phyloP scores from a whole-genome alignment of 768 basidiomycete genomes.

The Tephrocybe sp. region DNA sequence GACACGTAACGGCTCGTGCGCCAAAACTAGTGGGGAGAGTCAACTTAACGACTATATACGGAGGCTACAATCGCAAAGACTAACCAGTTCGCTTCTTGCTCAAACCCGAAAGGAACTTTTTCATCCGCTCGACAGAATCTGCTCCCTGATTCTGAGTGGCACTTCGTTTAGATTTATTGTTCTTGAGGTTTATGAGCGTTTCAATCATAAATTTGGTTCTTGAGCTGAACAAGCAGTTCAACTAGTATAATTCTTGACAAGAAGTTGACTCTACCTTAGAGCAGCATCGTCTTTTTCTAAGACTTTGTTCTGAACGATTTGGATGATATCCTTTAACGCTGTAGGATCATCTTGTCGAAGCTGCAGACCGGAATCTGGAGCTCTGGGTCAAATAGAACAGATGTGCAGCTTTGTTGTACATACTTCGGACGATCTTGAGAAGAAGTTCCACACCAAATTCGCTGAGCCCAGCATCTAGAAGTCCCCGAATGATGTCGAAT shows the following conservation, averaged over 20 bases:
- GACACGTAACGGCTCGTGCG: conserved; percentile 85
- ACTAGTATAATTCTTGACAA: background rate
- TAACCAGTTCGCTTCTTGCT: conserved; percentile 76
- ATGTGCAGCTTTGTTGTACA: conserved; percentile 27
- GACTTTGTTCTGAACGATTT: conserved; percentile 75
- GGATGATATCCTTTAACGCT: conserved; percentile 88
- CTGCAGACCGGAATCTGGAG: conserved; percentile 85
- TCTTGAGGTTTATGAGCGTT: conserved; percentile 88
- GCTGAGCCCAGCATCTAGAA: conserved; percentile 62
- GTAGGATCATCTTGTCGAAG: conserved; percentile 90
- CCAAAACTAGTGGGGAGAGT: conserved; percentile 51
- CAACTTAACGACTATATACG: background rate
- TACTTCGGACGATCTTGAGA: conserved; percentile 82
- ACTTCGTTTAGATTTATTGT: conserved; percentile 77
- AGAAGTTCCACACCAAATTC: conserved; percentile 88
- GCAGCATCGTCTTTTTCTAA: conserved; percentile 41
- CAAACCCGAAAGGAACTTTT: conserved; percentile 78
- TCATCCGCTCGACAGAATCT: conserved; percentile 83
- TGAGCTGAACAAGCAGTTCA: conserved; percentile 49
- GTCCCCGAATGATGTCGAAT: conserved; percentile 82
- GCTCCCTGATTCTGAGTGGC: conserved; percentile 66
- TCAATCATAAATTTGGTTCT: conserved; percentile 96
- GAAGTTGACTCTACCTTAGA: background rate
- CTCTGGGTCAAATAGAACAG: too few species aligned
- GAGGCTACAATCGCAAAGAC: conserved; percentile 13